Base-by-base conservation (phyloP, 495 filamentous ascomycete species). In the Trichocladium uniseriatum region DNA sequence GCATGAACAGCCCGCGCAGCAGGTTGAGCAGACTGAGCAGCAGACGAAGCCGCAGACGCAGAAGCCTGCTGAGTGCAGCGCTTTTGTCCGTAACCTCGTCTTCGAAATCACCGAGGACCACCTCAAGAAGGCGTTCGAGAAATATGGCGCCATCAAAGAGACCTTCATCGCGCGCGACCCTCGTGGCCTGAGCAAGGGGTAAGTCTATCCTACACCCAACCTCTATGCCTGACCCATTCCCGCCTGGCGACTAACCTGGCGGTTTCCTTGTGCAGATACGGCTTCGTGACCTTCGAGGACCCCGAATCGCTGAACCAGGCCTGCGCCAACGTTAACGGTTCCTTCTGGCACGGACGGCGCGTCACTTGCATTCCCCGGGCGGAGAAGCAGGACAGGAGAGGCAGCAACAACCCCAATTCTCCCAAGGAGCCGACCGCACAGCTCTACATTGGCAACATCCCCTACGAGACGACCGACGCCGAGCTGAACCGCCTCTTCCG, bases 181-280 rank as follows among this genome's bases (percentile, higher is more conserved):
- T 19, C 76, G 84, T 42, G 88, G 89, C 27, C 62, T 90, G 53
- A 94, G 88, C 74, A 91, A 85, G 78, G 92, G 92, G 86, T 94
- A 73, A 61, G 82, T 74, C 13, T 10, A 27, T 11, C 31, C 2
- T 10, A 3, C 5, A 32, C 3, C 9, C 31, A 29, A 5, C 7
- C 13, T 4, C 2, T 32, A 10, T 32, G 31, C n/a, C n/a, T n/a
- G n/a, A n/a, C n/a, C n/a, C n/a, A n/a, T n/a, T n/a, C n/a, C n/a
- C n/a, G n/a, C n/a, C n/a, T n/a, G n/a, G n/a, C 9, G 11, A 32
- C 60, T 70, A 35, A 70, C 53, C 15, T 35, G 16, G 45, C 15
- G 16, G 52, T n/a, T n/a, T n/a, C n/a, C n/a, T n/a, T 46, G 39
- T 51, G 31, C 54, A 95, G 88, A 48, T 95, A 84, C 62, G 87